Percentiles rank a stretch among this genome's conserved stretches.
These are phyloP conservation scores for Coniosporium tulheliwenetii DNA, from an alignment of 2,329 filamentous ascomycete species.

Conservation along the genomic window DNA sequence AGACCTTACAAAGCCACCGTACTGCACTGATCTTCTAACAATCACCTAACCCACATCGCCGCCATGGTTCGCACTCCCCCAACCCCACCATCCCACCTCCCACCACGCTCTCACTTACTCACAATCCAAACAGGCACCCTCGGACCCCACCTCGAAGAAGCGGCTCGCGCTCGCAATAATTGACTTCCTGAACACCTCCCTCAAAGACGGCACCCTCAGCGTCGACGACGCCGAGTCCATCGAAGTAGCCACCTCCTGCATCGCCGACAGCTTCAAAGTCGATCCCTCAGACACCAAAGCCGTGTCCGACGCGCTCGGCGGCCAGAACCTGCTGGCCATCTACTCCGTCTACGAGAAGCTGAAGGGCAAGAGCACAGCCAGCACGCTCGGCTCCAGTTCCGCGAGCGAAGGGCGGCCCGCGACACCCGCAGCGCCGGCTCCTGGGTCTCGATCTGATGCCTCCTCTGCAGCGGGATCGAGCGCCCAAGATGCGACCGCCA, in stretches of 20 bases:
- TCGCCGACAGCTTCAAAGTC: constrained; percentile 88
- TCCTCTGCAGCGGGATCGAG: constrained; percentile 23
- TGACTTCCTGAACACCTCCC: constrained; percentile 76
- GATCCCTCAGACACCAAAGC: constrained; percentile 64
- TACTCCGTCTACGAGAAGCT: constrained; percentile 96
- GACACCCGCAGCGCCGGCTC: constrained; percentile 21
- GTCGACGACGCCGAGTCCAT: constrained; percentile 85
- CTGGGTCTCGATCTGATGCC: constrained; percentile 13
- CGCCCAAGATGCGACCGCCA: constrained; percentile 21
- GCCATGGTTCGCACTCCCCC: too few species aligned
- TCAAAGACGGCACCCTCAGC: constrained; percentile 75
- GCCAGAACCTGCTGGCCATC: constrained; percentile 78
- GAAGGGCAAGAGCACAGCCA: constrained; percentile 44
- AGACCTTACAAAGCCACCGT: too few species aligned
- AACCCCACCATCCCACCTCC: too few species aligned
- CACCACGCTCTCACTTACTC: neutral
- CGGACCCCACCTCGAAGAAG: constrained; percentile 43
- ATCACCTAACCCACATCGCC: too few species aligned
- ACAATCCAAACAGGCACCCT: constrained; percentile 15
- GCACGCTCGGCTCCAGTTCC: constrained; percentile 26
- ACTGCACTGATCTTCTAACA: too few species aligned
- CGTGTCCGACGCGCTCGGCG: constrained; percentile 61
- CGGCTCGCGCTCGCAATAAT: constrained; percentile 93
- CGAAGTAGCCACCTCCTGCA: constrained; percentile 88
- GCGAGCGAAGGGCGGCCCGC: constrained; percentile 24